phyloP scores from a whole-genome alignment of 768 basidiomycete species.

The Guyanaporus albipodus region DNA sequence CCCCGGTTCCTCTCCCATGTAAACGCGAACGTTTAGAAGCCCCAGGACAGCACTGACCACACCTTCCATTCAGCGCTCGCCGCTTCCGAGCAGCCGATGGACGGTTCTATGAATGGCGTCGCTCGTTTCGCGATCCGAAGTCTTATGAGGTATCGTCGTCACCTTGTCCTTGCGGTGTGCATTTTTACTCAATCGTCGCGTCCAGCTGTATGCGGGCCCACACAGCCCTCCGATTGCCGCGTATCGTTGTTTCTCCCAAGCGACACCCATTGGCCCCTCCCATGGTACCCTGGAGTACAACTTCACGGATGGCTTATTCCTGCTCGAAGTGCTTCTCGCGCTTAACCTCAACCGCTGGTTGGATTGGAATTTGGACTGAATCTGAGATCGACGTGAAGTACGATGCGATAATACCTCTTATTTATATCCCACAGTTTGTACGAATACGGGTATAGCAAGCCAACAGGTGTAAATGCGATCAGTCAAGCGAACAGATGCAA shows the following conservation, averaged over 20 bases:
- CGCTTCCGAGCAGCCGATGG: slow-evolving; percentile 56
- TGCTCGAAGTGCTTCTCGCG: slow-evolving; percentile 61
- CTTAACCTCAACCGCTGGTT: slow-evolving; percentile 74
- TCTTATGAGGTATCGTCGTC: slow-evolving; percentile 57
- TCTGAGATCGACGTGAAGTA: slow-evolving; percentile 10
- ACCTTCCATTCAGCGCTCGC: slow-evolving; percentile 45
- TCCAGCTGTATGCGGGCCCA: slow-evolving; percentile 46
- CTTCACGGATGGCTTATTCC: slow-evolving; percentile 55
- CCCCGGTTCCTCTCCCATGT: slow-evolving; percentile 50
- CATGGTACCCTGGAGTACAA: slow-evolving; percentile 62
- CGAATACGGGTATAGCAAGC: slow-evolving; percentile 28
- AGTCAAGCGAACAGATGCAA: slow-evolving; percentile 16
- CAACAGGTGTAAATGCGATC: slow-evolving; percentile 19
- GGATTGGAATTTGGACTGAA: slow-evolving; percentile 48
- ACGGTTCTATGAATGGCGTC: slow-evolving; percentile 63
- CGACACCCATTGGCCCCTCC: slow-evolving; percentile 58
- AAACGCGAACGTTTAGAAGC: slow-evolving; percentile 7
- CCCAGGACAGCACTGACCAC: slow-evolving; percentile 10
- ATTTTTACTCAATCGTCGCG: slow-evolving; percentile 3
- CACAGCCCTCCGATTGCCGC: slow-evolving; percentile 48
- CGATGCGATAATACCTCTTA: slow-evolving; percentile 20
- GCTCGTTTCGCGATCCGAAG: slow-evolving; percentile 40
- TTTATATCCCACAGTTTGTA: slow-evolving; percentile 35
- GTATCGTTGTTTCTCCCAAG: slow-evolving; percentile 50
- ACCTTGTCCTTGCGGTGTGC: not conserved